phyloP scores from a whole-genome alignment of 176 grass and related monocot species.

The Aegilops sharonensis region DNA sequence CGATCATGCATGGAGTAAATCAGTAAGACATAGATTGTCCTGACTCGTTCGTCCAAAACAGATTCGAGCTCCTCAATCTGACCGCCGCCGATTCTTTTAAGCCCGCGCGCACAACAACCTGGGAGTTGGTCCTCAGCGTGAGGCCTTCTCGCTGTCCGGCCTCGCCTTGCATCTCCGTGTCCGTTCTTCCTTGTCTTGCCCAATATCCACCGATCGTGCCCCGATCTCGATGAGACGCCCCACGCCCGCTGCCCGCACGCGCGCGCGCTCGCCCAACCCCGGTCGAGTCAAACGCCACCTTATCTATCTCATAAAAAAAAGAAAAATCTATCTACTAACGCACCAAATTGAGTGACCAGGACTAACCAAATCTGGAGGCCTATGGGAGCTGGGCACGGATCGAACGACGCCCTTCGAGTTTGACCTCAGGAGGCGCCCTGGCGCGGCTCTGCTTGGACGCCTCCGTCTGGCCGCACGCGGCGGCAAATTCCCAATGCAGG shows the following conservation, averaged over 20 bases:
- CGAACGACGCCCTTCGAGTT: conserved; percentile 18
- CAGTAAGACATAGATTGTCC: conserved; percentile 26
- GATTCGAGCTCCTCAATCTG: conserved; percentile 54
- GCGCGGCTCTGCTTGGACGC: conserved; percentile 25
- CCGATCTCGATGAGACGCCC: conserved; percentile 20
- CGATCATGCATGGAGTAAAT: no score
- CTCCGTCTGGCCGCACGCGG: conserved; percentile 28
- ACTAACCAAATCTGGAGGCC: conserved; percentile 20
- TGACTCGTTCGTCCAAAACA: conserved; percentile 53
- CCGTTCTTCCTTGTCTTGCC: conserved; percentile 68
- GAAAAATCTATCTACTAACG: not conserved
- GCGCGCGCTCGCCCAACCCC: conserved; percentile 15
- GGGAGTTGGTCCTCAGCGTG: conserved; percentile 30
- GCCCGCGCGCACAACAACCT: conserved; percentile 30
- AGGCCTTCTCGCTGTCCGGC: not conserved
- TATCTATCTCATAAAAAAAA: not conserved
- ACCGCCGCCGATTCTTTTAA: conserved; percentile 33
- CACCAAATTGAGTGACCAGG: conserved; percentile 5
- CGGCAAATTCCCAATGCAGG: conserved; percentile 50
- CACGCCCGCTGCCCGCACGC: not conserved
- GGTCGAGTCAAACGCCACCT: not conserved
- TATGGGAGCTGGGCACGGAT: not conserved
- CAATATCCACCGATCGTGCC: conserved; percentile 29
- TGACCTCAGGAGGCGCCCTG: conserved; percentile 38
- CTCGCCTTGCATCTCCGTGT: conserved; percentile 47